phyloP scores from a whole-genome alignment of 148 eudicot species.

The Nepenthes mirabilis region DNA sequence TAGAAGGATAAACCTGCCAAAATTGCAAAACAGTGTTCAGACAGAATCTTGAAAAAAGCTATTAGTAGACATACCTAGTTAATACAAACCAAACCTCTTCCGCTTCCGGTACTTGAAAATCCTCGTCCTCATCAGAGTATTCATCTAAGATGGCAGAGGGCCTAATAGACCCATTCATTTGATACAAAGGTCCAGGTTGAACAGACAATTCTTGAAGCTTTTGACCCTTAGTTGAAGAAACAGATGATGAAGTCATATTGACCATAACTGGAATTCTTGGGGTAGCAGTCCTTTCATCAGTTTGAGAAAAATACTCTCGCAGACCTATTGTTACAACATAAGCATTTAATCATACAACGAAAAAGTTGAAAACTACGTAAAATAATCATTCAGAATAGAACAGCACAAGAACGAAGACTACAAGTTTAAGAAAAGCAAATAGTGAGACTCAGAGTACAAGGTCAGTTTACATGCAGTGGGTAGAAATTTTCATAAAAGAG shows the following conservation, averaged over 20 bases:
- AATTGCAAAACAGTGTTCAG: conserved; percentile 2
- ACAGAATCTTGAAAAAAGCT: neutral
- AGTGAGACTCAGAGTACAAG: no score
- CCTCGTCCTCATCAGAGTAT: conserved; percentile 93
- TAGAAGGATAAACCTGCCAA: conserved; percentile 33
- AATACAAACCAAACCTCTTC: conserved; percentile 38
- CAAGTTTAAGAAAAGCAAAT: no score
- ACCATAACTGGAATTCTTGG: conserved; percentile 98
- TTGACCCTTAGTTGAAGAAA: conserved; percentile 49
- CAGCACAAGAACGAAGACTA: no score
- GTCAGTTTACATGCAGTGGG: no score
- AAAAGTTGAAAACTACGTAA: neutral
- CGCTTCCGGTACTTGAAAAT: conserved; percentile 54
- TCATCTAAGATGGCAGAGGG: conserved; percentile 78
- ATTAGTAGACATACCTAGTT: neutral
- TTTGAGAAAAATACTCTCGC: conserved; percentile 88
- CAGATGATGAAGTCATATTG: conserved; percentile 77
- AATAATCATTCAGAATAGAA: neutral
- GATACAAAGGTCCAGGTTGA: conserved; percentile 48
- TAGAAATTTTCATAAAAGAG: no score
- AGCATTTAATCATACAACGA: neutral
- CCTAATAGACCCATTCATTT: conserved; percentile 46
- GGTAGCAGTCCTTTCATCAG: conserved; percentile 74
- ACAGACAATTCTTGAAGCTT: conserved; percentile 37
- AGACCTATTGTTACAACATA: conserved; percentile 37